These are phyloP conservation scores for Nyssa sinensis DNA, from an alignment of 148 eudicot genomes.

Conservation along the genomic window DNA sequence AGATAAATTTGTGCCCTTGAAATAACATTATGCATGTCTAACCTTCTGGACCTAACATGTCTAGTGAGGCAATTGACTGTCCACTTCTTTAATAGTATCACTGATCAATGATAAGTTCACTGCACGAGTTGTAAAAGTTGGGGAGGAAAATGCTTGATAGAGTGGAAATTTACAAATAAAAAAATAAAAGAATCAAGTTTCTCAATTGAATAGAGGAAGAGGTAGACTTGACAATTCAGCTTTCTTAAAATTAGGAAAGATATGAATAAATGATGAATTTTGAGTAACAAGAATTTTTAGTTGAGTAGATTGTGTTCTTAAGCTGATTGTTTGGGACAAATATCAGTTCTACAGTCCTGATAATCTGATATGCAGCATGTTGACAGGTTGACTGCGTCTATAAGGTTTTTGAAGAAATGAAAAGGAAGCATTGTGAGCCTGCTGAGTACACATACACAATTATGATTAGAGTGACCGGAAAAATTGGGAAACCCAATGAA, in stretches of 20 bases:
- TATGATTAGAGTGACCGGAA: conserved; percentile 50
- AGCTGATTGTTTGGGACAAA: background rate
- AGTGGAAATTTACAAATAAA: background rate
- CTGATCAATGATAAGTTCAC: background rate
- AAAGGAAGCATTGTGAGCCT: conserved; percentile 43
- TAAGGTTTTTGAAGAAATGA: conserved; percentile 41
- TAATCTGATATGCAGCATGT: conserved; percentile 37
- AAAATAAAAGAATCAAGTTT: too few relatives aligned
- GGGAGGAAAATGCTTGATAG: background rate
- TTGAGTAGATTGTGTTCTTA: background rate
- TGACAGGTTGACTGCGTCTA: conserved; percentile 41
- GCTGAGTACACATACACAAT: conserved; percentile 53
- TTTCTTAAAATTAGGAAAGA: background rate
- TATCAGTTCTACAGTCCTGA: conserved; percentile 10
- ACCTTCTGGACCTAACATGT: background rate
- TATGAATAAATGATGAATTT: background rate
- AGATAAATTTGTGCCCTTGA: background rate
- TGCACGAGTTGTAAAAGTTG: background rate
- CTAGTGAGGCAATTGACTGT: background rate
- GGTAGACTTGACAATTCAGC: background rate
- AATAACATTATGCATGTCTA: background rate
- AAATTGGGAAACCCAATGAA: conserved; percentile 36
- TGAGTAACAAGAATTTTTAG: background rate
- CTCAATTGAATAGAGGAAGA: background rate
- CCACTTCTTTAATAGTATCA: background rate